phyloP scores from a whole-genome alignment of 73 alveolate genomes.

The Symbiodinium natans region DNA sequence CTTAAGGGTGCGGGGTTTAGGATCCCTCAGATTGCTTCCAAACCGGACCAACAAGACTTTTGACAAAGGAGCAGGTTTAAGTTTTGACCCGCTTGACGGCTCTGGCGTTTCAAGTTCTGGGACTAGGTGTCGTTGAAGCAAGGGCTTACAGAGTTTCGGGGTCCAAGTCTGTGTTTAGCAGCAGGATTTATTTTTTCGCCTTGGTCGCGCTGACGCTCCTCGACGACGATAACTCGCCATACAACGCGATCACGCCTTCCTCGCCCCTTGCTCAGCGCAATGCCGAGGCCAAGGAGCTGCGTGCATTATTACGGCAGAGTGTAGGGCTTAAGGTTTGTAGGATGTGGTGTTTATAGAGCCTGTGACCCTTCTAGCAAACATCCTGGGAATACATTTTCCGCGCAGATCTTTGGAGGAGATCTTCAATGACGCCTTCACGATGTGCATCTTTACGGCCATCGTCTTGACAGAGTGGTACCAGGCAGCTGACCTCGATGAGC shows the following conservation, averaged over 20 bases:
- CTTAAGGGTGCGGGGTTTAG: no score
- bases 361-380: no score
- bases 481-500: slow-evolving; percentile 20
- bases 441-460: slow-evolving; percentile 43
- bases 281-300: not conserved
- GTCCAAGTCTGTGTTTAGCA: no score
- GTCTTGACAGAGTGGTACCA: slow-evolving; percentile 58
- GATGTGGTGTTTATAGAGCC: no score
- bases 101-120: no score
- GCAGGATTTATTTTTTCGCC: not conserved
- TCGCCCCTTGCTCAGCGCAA: slow-evolving; percentile 5
- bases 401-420: not conserved
- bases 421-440: slow-evolving; percentile 34
- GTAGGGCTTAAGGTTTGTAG: not conserved
- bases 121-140: no score
- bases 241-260: not conserved
- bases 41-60: no score
- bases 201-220: not conserved
- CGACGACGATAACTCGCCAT: not conserved
- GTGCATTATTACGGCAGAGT: not conserved
- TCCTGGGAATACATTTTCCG: no score
- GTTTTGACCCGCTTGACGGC: no score
- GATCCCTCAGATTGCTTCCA: no score
- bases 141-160: no score
- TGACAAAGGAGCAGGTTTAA: no score